These are phyloP conservation scores for Chrysochromulina parva DNA, from an alignment of 78 protist species.

Conservation along the genomic window DNA sequence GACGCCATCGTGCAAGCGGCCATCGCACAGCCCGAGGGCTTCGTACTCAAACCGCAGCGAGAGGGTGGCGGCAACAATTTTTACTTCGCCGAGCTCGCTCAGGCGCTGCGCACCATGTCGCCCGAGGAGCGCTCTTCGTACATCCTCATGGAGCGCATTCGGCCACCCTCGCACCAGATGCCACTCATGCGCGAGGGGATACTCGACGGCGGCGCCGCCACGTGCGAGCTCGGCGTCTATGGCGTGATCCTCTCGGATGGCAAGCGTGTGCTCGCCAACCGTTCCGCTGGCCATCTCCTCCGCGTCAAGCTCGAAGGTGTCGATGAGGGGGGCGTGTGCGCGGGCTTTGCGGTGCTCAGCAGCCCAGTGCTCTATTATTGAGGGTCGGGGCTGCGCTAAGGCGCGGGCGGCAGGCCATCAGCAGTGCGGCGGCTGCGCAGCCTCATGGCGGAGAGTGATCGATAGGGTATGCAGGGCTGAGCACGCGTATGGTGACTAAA, in stretches of 20 bases:
- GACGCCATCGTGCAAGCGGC: conserved; percentile 42
- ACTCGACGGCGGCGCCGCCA: background rate
- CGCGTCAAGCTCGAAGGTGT: conserved; percentile 65
- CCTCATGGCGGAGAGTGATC: no score
- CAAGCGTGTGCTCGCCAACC: conserved; percentile 30
- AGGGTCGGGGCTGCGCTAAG: no score
- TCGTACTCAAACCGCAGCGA: conserved; percentile 92
- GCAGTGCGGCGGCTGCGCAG: no score
- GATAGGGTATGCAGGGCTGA: no score
- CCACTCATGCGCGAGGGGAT: background rate
- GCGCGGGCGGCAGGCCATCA: no score
- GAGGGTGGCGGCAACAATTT: conserved; percentile 94
- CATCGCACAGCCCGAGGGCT: conserved; percentile 54
- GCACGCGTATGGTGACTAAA: no score
- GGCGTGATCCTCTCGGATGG: conserved; percentile 32
- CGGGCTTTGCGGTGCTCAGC: conserved; percentile 12
- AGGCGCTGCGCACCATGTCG: background rate
- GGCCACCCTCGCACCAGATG: background rate
- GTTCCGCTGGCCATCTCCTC: conserved; percentile 72
- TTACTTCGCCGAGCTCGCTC: conserved; percentile 33
- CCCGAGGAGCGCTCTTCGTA: conserved; percentile 38
- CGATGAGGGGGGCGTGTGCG: conserved; percentile 25
- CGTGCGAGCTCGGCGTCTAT: conserved; percentile 47
- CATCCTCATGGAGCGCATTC: conserved; percentile 88
- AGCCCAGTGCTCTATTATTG: background rate